Percentiles rank a stretch among this genome's conserved stretches.
These are phyloP conservation scores for Sanguinoderma infundibulare DNA, from an alignment of 1,284 basidiomycete genomes.

Conservation along the genomic window DNA sequence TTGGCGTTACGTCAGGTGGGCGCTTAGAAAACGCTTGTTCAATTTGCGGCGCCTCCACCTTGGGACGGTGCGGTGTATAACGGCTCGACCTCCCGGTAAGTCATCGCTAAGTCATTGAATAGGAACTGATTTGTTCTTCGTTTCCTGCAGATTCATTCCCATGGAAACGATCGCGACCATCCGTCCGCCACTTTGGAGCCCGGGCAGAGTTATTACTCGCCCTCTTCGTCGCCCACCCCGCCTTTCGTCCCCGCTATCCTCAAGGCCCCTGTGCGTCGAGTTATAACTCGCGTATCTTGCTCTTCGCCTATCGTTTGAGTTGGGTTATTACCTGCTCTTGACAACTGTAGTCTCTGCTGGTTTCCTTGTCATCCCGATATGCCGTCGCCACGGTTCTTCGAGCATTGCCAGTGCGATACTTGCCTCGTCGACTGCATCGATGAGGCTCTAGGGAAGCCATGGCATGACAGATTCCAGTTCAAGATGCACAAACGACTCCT, in stretches of 20 bases:
- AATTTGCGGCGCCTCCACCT: background rate
- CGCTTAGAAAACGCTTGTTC: background rate
- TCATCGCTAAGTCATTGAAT: too few relatives aligned
- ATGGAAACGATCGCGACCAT: background rate
- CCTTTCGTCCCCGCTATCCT: too few relatives aligned
- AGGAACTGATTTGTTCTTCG: background rate
- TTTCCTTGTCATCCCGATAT: background rate
- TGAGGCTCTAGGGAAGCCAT: background rate
- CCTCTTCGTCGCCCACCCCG: background rate
- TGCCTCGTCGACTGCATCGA: background rate
- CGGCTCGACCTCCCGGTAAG: too few relatives aligned
- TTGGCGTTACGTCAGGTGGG: background rate
- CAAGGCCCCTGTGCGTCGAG: background rate
- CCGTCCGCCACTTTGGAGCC: background rate
- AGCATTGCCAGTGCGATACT: background rate
- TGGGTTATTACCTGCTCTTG: too few relatives aligned
- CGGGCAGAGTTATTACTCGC: background rate
- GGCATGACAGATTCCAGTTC: background rate
- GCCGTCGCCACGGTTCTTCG: background rate
- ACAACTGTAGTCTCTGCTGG: background rate
- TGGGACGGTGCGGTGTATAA: background rate
- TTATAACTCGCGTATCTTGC: background rate
- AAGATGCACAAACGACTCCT: background rate
- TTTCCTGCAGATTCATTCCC: background rate
- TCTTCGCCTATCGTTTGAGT: too few relatives aligned